These are phyloP conservation scores for Verticillium tricorpus DNA, from an alignment of 2,329 filamentous ascomycete genomes.

Conservation along the genomic window DNA sequence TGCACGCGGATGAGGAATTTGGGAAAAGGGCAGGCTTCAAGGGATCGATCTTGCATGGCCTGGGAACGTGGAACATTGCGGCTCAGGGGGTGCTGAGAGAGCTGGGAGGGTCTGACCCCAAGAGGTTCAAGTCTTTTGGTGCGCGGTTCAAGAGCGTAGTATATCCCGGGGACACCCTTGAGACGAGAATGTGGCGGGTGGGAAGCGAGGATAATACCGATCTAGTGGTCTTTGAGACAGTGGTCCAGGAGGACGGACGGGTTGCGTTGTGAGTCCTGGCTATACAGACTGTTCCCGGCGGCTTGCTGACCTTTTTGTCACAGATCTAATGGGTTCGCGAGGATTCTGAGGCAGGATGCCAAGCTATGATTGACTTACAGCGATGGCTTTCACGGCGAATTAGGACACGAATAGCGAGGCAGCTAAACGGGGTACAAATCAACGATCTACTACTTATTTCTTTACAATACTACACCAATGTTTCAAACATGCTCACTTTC, in stretches of 20 bases:
- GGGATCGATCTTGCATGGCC: conserved; percentile 39
- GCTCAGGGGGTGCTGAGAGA: conserved; percentile 35
- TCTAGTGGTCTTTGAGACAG: conserved; percentile 33
- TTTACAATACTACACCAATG: no score
- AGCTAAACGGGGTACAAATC: no score
- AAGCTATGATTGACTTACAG: conserved; percentile 17
- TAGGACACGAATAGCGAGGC: no score
- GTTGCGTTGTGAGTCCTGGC: conserved; percentile 23
- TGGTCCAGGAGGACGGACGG: conserved; percentile 30
- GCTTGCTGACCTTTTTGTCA: conserved; percentile 7
- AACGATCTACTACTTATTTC: no score
- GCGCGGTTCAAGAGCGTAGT: conserved; percentile 41
- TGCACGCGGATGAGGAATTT: conserved; percentile 38
- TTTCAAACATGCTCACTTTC: no score
- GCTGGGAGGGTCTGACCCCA: conserved; percentile 34
- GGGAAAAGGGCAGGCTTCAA: conserved; percentile 38
- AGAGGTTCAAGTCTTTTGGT: conserved; percentile 34
- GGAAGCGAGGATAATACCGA: conserved; percentile 21
- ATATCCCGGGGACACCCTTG: conserved; percentile 39
- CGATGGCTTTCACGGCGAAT: neutral
- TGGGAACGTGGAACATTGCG: conserved; percentile 43
- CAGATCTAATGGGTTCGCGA: conserved; percentile 26
- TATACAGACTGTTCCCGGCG: conserved; percentile 11
- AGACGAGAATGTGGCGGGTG: conserved; percentile 37
- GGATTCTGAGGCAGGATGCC: conserved; percentile 19